Base-by-base conservation (phyloP, 176 grass and related monocot genomes). In the Pharus latifolius region DNA sequence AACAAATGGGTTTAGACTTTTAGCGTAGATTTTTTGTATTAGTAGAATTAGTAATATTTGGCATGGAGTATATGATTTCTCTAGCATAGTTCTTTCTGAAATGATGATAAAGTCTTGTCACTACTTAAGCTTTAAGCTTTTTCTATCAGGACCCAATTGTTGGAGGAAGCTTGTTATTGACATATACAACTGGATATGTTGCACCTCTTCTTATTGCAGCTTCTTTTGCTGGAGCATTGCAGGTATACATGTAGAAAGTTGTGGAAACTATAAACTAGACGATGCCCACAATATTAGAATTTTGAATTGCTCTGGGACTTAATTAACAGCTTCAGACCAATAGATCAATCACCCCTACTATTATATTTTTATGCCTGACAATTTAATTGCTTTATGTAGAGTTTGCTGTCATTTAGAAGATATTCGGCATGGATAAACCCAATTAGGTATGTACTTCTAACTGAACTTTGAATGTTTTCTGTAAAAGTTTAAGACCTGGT, bases 401-500 rank as follows among this genome's bases (percentile, higher is more conserved):
- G 74, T 51, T 88, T 93, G 79, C 64, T 98, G 53, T 98, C 89
- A 16, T 93, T 98, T 43, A 88, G 94, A 81, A 88, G 74, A 82
- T 93, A 83, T 65, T 98, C 89, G 3, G 76, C 83, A 75, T 98
- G 89, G 89, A 98, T 98, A 85, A 98, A 98, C 75, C 89, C 89
- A 41, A 80, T 93, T 73, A 98, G 94, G 94, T 98, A 90, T 44
- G 13, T 67, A 70, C 70, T 78, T 72, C 4, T 43, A 63, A 62
- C 12, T 83, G 30, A 65, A 35, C 41, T 63, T 7, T 70, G 15
- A 72, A 26, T 34, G 25, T 42, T 56, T 42, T 45, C 15, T 66
- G 16, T 65, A 48, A 51, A 38, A 62, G 25, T 24, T 13, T 53
- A 53, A 53, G 12, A 9, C 8, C 9, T 34, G 2, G 10, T 46